Conservation (phyloP, 352 stramenopile species). For the Thalassiosira livingstoniorum region DNA sequence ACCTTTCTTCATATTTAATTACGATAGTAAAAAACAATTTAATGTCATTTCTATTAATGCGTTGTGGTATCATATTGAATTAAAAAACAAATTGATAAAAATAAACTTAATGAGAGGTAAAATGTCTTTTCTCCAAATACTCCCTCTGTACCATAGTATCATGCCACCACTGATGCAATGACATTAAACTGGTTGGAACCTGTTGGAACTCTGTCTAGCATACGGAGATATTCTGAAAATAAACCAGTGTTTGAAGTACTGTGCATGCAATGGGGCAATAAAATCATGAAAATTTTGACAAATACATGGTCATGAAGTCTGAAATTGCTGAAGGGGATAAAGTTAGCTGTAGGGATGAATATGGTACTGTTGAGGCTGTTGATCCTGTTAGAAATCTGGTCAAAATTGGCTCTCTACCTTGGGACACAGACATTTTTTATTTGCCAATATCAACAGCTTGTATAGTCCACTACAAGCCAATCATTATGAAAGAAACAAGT, state of each 20-base stretch:
- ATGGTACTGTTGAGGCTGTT: neutral
- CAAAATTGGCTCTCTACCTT: neutral
- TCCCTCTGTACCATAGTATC: too few relatives aligned
- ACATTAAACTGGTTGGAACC: too few relatives aligned
- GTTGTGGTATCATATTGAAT: too few relatives aligned
- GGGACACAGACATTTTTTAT: neutral
- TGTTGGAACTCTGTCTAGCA: too few relatives aligned
- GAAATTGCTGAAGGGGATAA: neutral
- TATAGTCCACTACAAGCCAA: neutral
- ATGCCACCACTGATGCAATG: too few relatives aligned
- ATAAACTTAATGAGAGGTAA: too few relatives aligned
- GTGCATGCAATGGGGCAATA: neutral
- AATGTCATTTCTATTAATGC: too few relatives aligned
- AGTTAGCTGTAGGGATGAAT: neutral
- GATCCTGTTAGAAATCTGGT: neutral
- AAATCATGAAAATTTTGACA: neutral
- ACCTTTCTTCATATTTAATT: too few relatives aligned
- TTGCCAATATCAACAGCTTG: neutral
- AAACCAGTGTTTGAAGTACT: constrained; percentile 6
- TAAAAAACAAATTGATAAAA: too few relatives aligned
- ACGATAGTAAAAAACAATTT: too few relatives aligned
- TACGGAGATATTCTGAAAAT: neutral
- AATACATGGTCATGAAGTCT: neutral
- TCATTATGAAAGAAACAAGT: neutral
- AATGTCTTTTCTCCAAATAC: too few relatives aligned